These are phyloP conservation scores for Scedosporium boydii DNA, from an alignment of 2,329 filamentous ascomycete genomes.

Conservation along the genomic window DNA sequence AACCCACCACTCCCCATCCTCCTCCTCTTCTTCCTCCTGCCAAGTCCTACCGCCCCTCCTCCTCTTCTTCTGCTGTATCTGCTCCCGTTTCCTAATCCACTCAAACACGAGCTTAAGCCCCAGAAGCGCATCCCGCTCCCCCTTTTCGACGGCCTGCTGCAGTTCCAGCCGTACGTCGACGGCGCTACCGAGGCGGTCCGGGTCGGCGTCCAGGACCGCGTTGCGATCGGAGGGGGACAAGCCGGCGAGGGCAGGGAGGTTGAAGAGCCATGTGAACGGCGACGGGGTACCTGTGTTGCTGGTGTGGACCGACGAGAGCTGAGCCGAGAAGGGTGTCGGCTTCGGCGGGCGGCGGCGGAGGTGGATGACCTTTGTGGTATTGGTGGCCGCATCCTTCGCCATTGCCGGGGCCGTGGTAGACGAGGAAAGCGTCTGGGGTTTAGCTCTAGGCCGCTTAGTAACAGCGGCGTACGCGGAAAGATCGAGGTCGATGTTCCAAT, in stretches of 20 bases:
- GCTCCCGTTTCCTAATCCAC: conserved; percentile 29
- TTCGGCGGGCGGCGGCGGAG: conserved; percentile 61
- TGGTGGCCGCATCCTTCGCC: conserved; percentile 26
- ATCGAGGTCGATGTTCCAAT: conserved; percentile 76
- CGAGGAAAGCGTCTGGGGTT: neutral
- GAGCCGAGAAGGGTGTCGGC: conserved; percentile 63
- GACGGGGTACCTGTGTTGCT: conserved; percentile 16
- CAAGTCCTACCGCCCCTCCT: conserved; percentile 7
- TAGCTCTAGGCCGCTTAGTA: conserved; percentile 21
- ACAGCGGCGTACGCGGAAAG: conserved; percentile 56
- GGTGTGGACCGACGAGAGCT: conserved; percentile 56
- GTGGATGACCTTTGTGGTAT: conserved; percentile 60
- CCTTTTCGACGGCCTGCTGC: conserved; percentile 34
- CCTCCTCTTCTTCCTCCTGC: conserved; percentile 14
- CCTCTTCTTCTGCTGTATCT: conserved; percentile 13
- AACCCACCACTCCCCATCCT: conserved; percentile 41
- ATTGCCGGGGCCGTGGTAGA: conserved; percentile 21
- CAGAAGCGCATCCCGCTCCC: conserved; percentile 32
- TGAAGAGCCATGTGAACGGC: conserved; percentile 68
- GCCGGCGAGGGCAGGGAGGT: conserved; percentile 41
- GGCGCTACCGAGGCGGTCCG: conserved; percentile 29
- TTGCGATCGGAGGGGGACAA: conserved; percentile 59
- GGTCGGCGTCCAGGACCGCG: conserved; percentile 45
- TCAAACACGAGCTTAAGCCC: conserved; percentile 45
- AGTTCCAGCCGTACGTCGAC: conserved; percentile 68